phyloP scores from a whole-genome alignment of 83 land plant genomes.

The Diphasiastrum complanatum region DNA sequence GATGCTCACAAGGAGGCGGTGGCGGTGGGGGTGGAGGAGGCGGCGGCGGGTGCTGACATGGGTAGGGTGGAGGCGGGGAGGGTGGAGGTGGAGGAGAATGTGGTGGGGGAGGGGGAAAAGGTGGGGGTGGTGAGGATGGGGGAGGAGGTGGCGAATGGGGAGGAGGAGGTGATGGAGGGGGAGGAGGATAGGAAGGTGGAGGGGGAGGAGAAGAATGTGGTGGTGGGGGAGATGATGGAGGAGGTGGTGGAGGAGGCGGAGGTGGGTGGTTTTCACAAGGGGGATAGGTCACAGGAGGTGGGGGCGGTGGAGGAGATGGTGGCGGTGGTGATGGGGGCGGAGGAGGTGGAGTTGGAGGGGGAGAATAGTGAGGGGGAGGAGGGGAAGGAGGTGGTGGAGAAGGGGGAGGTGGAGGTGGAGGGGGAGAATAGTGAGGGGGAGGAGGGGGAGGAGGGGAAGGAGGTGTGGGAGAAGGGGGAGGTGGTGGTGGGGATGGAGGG shows the following conservation, averaged over 20 bases:
- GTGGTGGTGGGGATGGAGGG: no score
- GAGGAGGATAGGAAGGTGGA: background rate
- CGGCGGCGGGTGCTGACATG: slow-evolving; percentile 26
- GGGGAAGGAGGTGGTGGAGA: no score
- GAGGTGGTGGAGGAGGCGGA: background rate
- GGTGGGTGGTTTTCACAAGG: background rate
- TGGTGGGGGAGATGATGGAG: background rate
- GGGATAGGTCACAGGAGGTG: background rate
- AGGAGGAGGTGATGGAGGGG: background rate
- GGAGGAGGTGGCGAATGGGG: background rate
- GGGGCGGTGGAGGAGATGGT: background rate
- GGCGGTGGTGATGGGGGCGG: background rate
- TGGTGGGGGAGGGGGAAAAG: slow-evolving; percentile 1
- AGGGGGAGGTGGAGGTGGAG: no score
- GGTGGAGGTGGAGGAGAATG: slow-evolving; percentile 24
- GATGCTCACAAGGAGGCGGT: slow-evolving; percentile 13
- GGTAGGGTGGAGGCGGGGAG: slow-evolving; percentile 35
- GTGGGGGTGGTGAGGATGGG: background rate
- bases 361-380: background rate
- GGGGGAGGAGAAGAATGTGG: background rate
- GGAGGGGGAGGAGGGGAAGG: no score
- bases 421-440: no score
- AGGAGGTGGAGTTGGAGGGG: background rate
- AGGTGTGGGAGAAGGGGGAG: no score
- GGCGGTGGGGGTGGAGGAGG: slow-evolving; percentile 29